Evolutionary conservation across 805 yeast species (phyloP).

Genomic region (Debaryomyces maramus): DNA sequence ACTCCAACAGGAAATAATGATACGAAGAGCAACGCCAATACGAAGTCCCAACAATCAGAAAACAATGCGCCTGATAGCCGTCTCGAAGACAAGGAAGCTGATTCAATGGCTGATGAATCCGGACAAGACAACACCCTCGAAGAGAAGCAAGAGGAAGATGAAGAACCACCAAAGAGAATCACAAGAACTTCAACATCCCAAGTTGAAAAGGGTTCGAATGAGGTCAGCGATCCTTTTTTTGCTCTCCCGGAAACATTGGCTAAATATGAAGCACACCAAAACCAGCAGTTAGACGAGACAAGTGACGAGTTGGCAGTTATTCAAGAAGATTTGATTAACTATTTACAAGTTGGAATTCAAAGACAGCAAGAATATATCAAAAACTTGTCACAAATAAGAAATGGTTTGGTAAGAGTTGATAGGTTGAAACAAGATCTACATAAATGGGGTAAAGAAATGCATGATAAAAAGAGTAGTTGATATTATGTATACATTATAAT

Average conservation of each 20-base stretch:
- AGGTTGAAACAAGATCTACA: slow-evolving; percentile 66
- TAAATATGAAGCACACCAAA: slow-evolving; percentile 29
- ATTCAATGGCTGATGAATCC: slow-evolving; percentile 3
- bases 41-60: slow-evolving; percentile 8
- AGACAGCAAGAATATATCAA: slow-evolving; percentile 78
- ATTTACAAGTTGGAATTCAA: slow-evolving; percentile 45
- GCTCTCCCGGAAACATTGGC: slow-evolving; percentile 53
- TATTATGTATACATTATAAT: not conserved
- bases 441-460: slow-evolving; percentile 85
- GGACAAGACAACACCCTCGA: slow-evolving; percentile 3
- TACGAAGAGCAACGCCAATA: slow-evolving; percentile 9
- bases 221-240: slow-evolving; percentile 44
- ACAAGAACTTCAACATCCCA: slow-evolving; percentile 9
- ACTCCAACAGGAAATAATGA: slow-evolving; percentile 8
- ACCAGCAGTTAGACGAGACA: slow-evolving; percentile 18
- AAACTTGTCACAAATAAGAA: slow-evolving; percentile 70
- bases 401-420: slow-evolving; percentile 76
- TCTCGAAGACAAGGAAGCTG: slow-evolving; percentile 4
- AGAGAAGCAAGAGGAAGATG: slow-evolving; percentile 8
- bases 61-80: not conserved
- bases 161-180: slow-evolving; percentile 13
- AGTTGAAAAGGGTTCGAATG: slow-evolving; percentile 19
- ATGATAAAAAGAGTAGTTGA: slow-evolving; percentile 37
- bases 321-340: slow-evolving; percentile 53
- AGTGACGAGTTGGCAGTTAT: slow-evolving; percentile 48